Percentiles rank a stretch among this genome's conserved stretches.
phyloP scores from a whole-genome alignment of 2,329 filamentous ascomycete genomes.

The Ophiostoma sp. region DNA sequence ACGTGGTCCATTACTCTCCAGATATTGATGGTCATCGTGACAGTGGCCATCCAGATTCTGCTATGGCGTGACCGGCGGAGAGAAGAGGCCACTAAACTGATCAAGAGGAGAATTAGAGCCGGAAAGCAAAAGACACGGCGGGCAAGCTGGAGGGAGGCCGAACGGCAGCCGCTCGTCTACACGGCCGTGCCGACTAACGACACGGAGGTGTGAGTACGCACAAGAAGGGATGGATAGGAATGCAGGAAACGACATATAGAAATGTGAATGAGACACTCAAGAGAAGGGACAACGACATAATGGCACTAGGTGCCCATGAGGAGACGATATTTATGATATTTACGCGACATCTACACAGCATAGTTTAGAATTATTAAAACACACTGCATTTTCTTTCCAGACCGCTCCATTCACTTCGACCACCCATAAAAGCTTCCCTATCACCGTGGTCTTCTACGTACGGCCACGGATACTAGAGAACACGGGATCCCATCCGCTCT shows the following conservation, averaged over 20 bases:
- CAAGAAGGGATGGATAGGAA: background rate
- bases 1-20: slow-evolving; percentile 40
- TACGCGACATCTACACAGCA: background rate
- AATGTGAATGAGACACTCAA: background rate
- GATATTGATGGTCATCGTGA: slow-evolving; percentile 36
- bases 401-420: too few relatives aligned
- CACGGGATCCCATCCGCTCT: too few relatives aligned
- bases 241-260: background rate
- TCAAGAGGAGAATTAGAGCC: background rate
- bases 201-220: background rate
- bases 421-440: too few relatives aligned
- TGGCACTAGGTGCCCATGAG: background rate
- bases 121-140: background rate
- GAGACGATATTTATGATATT: background rate
- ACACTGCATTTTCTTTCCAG: too few relatives aligned
- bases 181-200: background rate
- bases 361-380: too few relatives aligned
- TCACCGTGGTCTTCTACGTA: too few relatives aligned
- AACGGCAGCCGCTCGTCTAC: slow-evolving; percentile 6
- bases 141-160: background rate
- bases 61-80: slow-evolving; percentile 34
- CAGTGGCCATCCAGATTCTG: slow-evolving; percentile 36
- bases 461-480: too few relatives aligned
- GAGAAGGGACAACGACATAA: background rate
- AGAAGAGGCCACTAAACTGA: background rate